These are phyloP conservation scores for Saccharomycopsis fodiens DNA, from an alignment of 805 yeast species.

Conservation along the genomic window DNA sequence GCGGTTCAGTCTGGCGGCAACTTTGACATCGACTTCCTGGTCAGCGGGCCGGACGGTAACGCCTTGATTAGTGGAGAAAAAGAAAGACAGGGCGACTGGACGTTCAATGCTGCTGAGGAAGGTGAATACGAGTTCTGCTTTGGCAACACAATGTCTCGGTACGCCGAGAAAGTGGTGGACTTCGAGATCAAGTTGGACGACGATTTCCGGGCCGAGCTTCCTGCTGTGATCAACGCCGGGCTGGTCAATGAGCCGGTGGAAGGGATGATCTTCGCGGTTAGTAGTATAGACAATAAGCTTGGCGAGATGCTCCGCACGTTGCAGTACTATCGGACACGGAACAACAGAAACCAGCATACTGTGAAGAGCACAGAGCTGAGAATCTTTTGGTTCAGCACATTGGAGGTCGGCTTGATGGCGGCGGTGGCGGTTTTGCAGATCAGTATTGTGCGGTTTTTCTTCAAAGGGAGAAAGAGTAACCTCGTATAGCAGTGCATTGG, in stretches of 20 bases:
- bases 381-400: slow-evolving; percentile 57
- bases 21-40: slow-evolving; percentile 66
- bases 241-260: slow-evolving; percentile 20
- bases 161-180: slow-evolving; percentile 77
- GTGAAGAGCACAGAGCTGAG: slow-evolving; percentile 58
- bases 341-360: slow-evolving; percentile 78
- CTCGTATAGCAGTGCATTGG: slow-evolving; percentile 40
- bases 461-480: slow-evolving; percentile 51
- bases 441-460: slow-evolving; percentile 58
- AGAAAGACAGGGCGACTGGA: slow-evolving; percentile 74
- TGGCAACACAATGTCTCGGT: slow-evolving; percentile 71
- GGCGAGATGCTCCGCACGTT: slow-evolving; percentile 49
- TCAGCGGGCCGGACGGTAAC: slow-evolving; percentile 48
- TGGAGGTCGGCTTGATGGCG: slow-evolving; percentile 55
- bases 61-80: slow-evolving; percentile 47
- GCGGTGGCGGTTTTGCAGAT: slow-evolving; percentile 69
- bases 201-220: slow-evolving; percentile 56
- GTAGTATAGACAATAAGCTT: slow-evolving; percentile 52
- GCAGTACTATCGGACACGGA: slow-evolving; percentile 84
- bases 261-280: slow-evolving; percentile 35
- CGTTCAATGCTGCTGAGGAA: slow-evolving; percentile 49
- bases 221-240: slow-evolving; percentile 26
- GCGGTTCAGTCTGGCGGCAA: slow-evolving; percentile 79
- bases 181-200: slow-evolving; percentile 54
- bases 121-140: slow-evolving; percentile 92